Evolutionary conservation across 2,329 filamentous ascomycete species (phyloP), one percentile per base, ranked within the genome.

Genomic region (Scytalidium sp.): DNA sequence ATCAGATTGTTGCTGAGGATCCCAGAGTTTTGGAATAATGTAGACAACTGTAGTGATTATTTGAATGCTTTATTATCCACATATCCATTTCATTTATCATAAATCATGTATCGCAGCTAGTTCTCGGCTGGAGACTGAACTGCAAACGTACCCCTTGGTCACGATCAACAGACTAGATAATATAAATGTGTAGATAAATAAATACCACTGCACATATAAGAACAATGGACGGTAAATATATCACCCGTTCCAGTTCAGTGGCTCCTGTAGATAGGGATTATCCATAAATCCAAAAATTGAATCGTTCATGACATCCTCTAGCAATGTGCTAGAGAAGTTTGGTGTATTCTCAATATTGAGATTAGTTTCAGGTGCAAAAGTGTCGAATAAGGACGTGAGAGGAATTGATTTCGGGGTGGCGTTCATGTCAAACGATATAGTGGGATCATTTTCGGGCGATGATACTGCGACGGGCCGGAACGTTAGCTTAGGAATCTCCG

Each of bases 1-100:
- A 46, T 41, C 45, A 46, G 45, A 23, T 46, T 22, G 45, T 46
- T 3, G 40, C 36, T 17, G 40, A 46, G 22, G 45, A 46, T n/a
- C 45, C 45, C 3, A 21, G 40, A 22, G 45, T 46, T 46, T 40
- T 46, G 15, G 23, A 22, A 19, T 46, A 40, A 22, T 11, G 15
- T 15, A 7, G 43, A 41, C 21, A 9, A 15, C 13, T 41, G 23
- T 43, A n/a, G n/a, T n/a, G n/a, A n/a, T n/a, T n/a, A n/a, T n/a
- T n/a, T n/a, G n/a, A n/a, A n/a, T n/a, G n/a, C n/a, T n/a, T n/a
- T n/a, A n/a, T n/a, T n/a, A n/a, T n/a, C n/a, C n/a, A n/a, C n/a
- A n/a, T n/a, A n/a, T n/a, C n/a, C n/a, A n/a, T n/a, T n/a, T n/a
- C n/a, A n/a, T n/a, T n/a, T n/a, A n/a, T n/a, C n/a, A n/a, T n/a